phyloP scores from a whole-genome alignment of 371 early-diverging fungal species.

The Smittium culicis region DNA sequence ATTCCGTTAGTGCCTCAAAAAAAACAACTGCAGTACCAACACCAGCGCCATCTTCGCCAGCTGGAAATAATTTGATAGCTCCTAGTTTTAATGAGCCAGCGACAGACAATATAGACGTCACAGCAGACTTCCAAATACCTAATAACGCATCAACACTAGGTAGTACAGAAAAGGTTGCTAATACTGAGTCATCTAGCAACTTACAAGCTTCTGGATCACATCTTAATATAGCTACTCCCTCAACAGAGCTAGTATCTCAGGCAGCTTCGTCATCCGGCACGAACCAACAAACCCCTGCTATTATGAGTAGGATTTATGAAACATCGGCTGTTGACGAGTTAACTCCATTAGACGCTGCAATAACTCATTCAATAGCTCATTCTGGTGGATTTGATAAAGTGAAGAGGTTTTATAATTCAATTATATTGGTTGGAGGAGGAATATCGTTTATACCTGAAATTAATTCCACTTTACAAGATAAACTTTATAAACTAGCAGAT shows the following conservation, averaged over 20 bases:
- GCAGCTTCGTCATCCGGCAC: conserved; percentile 2
- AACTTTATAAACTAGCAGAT: conserved; percentile 26
- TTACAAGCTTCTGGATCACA: background rate
- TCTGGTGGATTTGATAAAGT: conserved; percentile 55
- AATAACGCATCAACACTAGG: conserved; percentile 9
- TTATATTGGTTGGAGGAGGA: conserved; percentile 77
- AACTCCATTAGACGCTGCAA: conserved; percentile 58
- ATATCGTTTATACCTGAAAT: conserved; percentile 53
- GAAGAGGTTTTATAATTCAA: conserved; percentile 52
- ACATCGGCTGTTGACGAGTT: conserved; percentile 12
- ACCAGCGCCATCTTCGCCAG: conserved; percentile 12
- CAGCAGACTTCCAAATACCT: background rate
- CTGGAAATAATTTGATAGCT: background rate
- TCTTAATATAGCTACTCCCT: background rate
- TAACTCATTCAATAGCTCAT: conserved; percentile 58
- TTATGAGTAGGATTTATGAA: conserved; percentile 20
- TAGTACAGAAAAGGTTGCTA: conserved; percentile 10
- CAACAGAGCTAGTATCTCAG: background rate
- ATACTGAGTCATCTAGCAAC: conserved; percentile 16
- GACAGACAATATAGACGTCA: background rate
- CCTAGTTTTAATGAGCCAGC: background rate
- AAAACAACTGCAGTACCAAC: background rate
- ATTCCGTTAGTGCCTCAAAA: background rate
- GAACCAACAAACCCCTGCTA: conserved; percentile 14
- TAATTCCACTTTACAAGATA: conserved; percentile 49